Evolutionary conservation across 2,329 filamentous ascomycete species (phyloP).

Genomic region (Cercospora sp.): DNA sequence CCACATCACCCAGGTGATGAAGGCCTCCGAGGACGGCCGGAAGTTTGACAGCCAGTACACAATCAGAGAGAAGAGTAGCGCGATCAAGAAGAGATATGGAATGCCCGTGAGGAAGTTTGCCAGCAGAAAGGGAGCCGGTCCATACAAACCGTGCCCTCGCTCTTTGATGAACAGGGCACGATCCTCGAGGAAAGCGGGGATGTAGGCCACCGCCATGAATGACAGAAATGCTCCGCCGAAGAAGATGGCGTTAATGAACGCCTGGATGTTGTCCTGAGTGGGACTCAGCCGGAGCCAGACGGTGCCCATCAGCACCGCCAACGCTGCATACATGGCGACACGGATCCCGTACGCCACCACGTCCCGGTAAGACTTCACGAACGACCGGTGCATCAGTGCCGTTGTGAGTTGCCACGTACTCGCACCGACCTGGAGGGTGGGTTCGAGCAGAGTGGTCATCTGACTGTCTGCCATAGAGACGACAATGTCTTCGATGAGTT

Average conservation of each 20-base stretch:
- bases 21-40: conserved; percentile 61
- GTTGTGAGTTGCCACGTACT: conserved; percentile 55
- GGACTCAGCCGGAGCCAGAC: conserved; percentile 75
- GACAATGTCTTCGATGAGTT: conserved; percentile 38
- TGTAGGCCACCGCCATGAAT: conserved; percentile 68
- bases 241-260: conserved; percentile 76
- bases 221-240: conserved; percentile 52
- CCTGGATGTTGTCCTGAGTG: conserved; percentile 71
- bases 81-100: conserved; percentile 75
- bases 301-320: conserved; percentile 85
- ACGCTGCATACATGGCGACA: conserved; percentile 75
- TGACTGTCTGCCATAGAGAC: conserved; percentile 41
- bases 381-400: conserved; percentile 74
- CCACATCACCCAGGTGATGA: conserved; percentile 79
- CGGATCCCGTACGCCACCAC: conserved; percentile 81
- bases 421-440: conserved; percentile 42
- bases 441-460: conserved; percentile 36
- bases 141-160: conserved; percentile 75
- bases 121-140: conserved; percentile 67
- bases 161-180: conserved; percentile 70
- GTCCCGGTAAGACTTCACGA: conserved; percentile 82
- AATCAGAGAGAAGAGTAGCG: conserved; percentile 70
- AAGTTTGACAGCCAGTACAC: conserved; percentile 80
- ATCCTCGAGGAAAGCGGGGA: conserved; percentile 79
- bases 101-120: conserved; percentile 79